Evolutionary conservation across 345 rosid species (phyloP).

Genomic region (Populus simonii): DNA sequence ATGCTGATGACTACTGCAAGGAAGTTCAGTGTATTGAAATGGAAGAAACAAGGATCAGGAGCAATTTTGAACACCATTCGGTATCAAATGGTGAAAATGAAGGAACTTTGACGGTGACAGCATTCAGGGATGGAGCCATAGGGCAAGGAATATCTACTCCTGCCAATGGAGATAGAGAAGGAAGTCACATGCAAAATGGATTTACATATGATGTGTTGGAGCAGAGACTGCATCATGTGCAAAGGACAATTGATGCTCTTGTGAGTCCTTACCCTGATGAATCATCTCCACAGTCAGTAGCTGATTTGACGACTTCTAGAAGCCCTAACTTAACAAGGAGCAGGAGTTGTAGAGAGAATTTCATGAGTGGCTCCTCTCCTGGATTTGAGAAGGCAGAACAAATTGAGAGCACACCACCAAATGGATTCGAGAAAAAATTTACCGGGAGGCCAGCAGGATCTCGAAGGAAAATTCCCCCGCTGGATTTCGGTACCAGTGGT

Average conservation of each 20-base stretch:
- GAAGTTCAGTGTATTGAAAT: conserved; percentile 81
- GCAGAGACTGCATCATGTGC: conserved; percentile 49
- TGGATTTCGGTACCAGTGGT: conserved; percentile 33
- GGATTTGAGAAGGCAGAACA: conserved; percentile 21
- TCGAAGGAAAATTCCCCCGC: conserved; percentile 37
- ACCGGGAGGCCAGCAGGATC: conserved; percentile 65
- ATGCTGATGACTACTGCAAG: conserved; percentile 72
- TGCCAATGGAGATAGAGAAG: conserved; percentile 37
- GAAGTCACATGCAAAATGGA: conserved; percentile 40
- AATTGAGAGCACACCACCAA: conserved; percentile 61
- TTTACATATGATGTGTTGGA: conserved; percentile 41
- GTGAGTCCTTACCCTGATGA: conserved; percentile 35
- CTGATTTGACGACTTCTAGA: conserved; percentile 49
- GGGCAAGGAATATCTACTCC: conserved; percentile 26
- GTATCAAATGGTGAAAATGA: conserved; percentile 38
- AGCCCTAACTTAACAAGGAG: conserved; percentile 45
- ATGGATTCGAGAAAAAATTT: conserved; percentile 50
- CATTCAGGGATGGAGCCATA: conserved; percentile 28
- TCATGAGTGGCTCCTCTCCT: conserved; percentile 36
- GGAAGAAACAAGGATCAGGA: conserved; percentile 44
- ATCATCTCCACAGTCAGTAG: conserved; percentile 26
- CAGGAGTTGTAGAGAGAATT: conserved; percentile 55
- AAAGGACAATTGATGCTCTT: conserved; percentile 42
- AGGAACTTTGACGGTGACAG: conserved; percentile 28
- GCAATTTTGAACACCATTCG: conserved; percentile 28